Evolutionary conservation across 148 eudicot species (phyloP), one percentile per base, ranked within the genome.

Genomic region (Silene conica): DNA sequence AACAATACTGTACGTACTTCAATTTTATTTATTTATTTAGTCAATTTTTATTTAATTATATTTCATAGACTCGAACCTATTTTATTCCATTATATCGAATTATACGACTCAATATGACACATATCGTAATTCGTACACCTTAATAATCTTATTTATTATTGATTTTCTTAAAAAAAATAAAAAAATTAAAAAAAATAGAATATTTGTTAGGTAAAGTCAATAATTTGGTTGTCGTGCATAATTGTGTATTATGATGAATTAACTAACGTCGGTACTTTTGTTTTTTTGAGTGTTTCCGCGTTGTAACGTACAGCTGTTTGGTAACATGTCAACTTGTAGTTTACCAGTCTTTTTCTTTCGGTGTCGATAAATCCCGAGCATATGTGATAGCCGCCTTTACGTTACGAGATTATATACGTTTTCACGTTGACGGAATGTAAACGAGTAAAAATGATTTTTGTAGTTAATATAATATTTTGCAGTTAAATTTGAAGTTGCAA

Each of bases 1-100:
- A 86, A 70, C 43, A 84, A 82, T 41, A 55, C 75, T 50, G 92
- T 88, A 79, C 19, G 77, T 74, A 57, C 20, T 9, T 12, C 10
- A 21, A 68, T 9, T 19, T 26, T 26, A n/a, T 63, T 31, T 13
- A 63, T 63, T 31, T 12, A 46, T 46, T 46, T 46, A 46, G 2
- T 13, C 7, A 3, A 6, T 60, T 60, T 20, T 20, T 20, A 1
- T 60, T 22, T 21, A 1, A 22, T 7, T 8, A 8, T 46, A 46
- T 46, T 13, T 8, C 52, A 8, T 8, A 46, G 52, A 48, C 12
- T 48, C 52, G 52, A 10, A 48, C 52, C 0, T 48, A 13, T 0
- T 3, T 48, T 11, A 48, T 8, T 48, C 14, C 14, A 13, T 31
- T 2, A 31, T 31, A 31, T 31, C 34, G 34, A 1, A 28, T 28